A percentile compares a stretch with the other conserved stretches of the same genome.
Evolutionary conservation across 2,329 filamentous ascomycete species (phyloP).

Genomic region (Botrytis pseudocinerea): DNA sequence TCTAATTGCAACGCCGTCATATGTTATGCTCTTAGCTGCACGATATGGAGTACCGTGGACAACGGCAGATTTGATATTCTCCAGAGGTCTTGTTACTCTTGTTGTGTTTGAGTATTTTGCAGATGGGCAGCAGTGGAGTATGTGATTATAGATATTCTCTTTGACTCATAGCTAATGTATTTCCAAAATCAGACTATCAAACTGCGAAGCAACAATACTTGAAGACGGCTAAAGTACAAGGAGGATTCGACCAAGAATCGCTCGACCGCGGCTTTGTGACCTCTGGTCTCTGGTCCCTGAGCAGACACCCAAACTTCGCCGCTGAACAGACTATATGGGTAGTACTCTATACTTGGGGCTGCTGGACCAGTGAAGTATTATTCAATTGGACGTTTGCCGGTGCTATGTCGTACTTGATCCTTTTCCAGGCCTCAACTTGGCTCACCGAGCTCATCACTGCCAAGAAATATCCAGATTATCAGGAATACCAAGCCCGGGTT

Average conservation of each 20-base stretch:
- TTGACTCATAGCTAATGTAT: constrained; percentile 8
- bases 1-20: constrained; percentile 76
- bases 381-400: constrained; percentile 81
- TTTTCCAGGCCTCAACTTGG: constrained; percentile 89
- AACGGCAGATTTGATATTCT: constrained; percentile 58
- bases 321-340: constrained; percentile 93
- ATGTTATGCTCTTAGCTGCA: constrained; percentile 74
- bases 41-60: constrained; percentile 57
- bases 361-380: constrained; percentile 66
- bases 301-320: constrained; percentile 91
- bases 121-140: constrained; percentile 91
- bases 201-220: constrained; percentile 75
- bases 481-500: constrained; percentile 77
- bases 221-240: constrained; percentile 68
- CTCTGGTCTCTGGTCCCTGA: constrained; percentile 81
- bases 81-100: constrained; percentile 55
- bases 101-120: constrained; percentile 74
- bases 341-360: constrained; percentile 83
- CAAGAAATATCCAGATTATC: constrained; percentile 86
- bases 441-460: constrained; percentile 81
- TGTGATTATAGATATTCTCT: constrained; percentile 34
- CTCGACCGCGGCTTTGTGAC: constrained; percentile 89
- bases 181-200: constrained; percentile 65
- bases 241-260: constrained; percentile 66
- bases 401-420: constrained; percentile 65